Conservation (phyloP, 805 yeast genomes). For the Schizosaccharomyces pombe region DNA sequence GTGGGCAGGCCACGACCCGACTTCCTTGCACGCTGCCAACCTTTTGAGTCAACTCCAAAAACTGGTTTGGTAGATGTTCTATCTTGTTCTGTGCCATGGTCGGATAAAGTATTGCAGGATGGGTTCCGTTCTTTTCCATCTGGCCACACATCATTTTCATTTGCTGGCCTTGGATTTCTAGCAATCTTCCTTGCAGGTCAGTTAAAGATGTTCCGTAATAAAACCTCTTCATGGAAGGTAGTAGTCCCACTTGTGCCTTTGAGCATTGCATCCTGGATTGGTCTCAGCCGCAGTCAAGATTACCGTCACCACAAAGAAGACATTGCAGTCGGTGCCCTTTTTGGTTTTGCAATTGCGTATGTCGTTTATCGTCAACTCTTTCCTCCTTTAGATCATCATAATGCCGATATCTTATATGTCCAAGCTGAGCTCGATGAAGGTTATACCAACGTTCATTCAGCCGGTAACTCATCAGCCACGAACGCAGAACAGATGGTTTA, state of each 20-base stretch:
- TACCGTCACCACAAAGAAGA: constrained; percentile 86
- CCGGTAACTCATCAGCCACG: too few relatives aligned
- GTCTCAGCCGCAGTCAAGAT: constrained; percentile 70
- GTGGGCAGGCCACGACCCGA: constrained; percentile 86
- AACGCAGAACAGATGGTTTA: too few relatives aligned
- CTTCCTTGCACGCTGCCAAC: constrained; percentile 58
- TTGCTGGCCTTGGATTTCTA: constrained; percentile 27
- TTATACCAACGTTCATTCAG: not conserved
- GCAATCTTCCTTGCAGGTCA: constrained; percentile 29
- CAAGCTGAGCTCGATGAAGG: not conserved
- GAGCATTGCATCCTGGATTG: constrained; percentile 50
- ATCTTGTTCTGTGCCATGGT: constrained; percentile 18
- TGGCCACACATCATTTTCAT: constrained; percentile 34
- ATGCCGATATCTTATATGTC: not conserved
- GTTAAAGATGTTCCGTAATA: constrained; percentile 21
- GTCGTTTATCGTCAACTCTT: constrained; percentile 21
- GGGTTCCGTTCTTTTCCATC: constrained; percentile 38
- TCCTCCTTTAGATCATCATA: not conserved
- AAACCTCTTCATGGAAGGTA: constrained; percentile 12
- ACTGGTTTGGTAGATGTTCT: constrained; percentile 15
- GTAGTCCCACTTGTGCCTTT: constrained; percentile 14
- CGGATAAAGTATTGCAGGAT: constrained; percentile 14
- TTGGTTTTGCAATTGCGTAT: constrained; percentile 42
- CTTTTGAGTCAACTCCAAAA: constrained; percentile 27
- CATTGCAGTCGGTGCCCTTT: constrained; percentile 42